These are phyloP conservation scores for Fraxinus paxiana DNA, from an alignment of 305 asterid genomes.

Conservation along the genomic window DNA sequence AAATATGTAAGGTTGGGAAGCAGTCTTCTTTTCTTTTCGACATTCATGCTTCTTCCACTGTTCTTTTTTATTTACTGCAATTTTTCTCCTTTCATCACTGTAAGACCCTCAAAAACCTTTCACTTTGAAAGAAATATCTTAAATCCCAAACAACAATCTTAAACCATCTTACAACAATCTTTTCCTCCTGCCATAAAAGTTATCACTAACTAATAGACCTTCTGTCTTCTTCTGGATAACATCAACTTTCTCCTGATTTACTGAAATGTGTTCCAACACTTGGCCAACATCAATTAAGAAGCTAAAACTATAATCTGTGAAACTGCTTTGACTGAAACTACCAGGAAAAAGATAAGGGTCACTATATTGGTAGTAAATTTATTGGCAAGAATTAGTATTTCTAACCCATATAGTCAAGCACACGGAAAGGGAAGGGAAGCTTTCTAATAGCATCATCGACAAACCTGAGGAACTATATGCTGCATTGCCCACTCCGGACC, in stretches of 20 bases:
- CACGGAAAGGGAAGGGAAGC: background rate
- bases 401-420: background rate
- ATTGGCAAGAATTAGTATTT: background rate
- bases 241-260: background rate
- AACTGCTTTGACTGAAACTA: background rate
- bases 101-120: background rate
- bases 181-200: background rate
- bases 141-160: background rate
- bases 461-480: constrained; percentile 94
- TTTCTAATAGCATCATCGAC: constrained; percentile 16
- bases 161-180: background rate
- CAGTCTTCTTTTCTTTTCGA: background rate
- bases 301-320: background rate
- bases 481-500: constrained; percentile 99
- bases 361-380: background rate
- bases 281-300: background rate
- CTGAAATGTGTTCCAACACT: background rate
- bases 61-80: background rate
- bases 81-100: background rate
- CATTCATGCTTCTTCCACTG: background rate
- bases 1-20: background rate
- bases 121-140: background rate
- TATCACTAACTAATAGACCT: background rate
- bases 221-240: background rate
- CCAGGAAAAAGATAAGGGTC: background rate